Evolutionary conservation across 257 asterid species (phyloP), one percentile per base, ranked within the genome.

Genomic region (Gynochthodes officinalis): DNA sequence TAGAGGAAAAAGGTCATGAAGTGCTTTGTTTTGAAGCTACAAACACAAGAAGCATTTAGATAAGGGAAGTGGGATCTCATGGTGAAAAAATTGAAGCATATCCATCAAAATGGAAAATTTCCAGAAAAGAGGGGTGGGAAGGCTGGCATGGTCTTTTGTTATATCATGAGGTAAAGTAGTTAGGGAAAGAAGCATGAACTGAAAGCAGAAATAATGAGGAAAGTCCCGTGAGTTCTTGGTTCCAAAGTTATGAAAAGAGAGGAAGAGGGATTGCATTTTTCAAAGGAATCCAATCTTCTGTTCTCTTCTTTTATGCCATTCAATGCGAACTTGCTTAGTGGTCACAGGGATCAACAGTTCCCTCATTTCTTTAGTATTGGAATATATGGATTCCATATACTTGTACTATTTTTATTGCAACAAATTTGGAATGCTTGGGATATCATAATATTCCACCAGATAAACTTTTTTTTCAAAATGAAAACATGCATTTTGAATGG

Each of bases 221-320:
- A 76, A 53, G 33, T 78, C 87, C 70, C 85, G 87, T 83, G 85
- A 83, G 77, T 75, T 70, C 49, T 75, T 78, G 83, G 79, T 80
- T 83, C 72, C 48, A 63, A 69, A 59, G 79, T 50, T 30, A 35
- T 13, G 44, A n/a, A 48, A 58, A 59, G 72, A 63, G 23, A 67
- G 78, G 30, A 62, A 78, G 61, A 67, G 37, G 43, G 57, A 33
- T 58, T 23, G 19, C 23, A 28, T 30, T 71, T 81, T 76, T 66
- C 54, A 27, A 53, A 68, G 68, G 73, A 69, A 79, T 70, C 77
- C 77, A 71, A 68, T 76, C 55, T 49, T 69, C 80, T 66, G 70
- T 74, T 84, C 73, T 74, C 72, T 60, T 69, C 70, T 59, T 79
- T 52, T 52, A 69, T n/a, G 64, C 78, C 76, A 78, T 78, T 76